Base-by-base conservation (phyloP, 2,329 filamentous ascomycete species). In the Scytalidium sp. region DNA sequence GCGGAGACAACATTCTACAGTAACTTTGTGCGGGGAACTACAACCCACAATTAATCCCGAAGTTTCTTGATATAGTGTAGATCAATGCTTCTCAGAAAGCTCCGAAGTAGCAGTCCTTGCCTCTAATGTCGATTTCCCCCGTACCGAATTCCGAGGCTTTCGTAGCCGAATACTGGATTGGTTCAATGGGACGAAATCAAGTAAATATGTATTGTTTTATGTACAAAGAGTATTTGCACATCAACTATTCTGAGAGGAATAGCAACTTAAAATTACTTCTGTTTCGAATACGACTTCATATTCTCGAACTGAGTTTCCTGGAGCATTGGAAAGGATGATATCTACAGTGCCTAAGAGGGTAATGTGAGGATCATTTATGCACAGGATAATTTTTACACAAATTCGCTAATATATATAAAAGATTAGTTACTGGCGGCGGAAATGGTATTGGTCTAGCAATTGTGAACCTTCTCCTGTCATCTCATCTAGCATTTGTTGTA, bases 161-260 rank as follows among this genome's bases (percentile, higher is more conserved):
- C n/a, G n/a, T n/a, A n/a, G n/a, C n/a, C n/a, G n/a, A n/a, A n/a
- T n/a, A n/a, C n/a, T n/a, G n/a, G n/a, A n/a, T n/a, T n/a, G 57
- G 40, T 59, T 59, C 45, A 66, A 73, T 63, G 74, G 75, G 74
- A 60, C 45, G 55, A 44, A 3, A 10, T 22, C 9, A 19, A 9
- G 17, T 9, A 19, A 2, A 47, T n/a, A 41, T 41, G 29, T 19
- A 41, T 23, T 36, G 22, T 17, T 45, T 36, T 10, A 39, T 45
- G 3, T 42, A 4, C 20, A 9, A 10, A 41, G 9, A 3, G 6
- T 9, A n/a, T n/a, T n/a, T n/a, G n/a, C n/a, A n/a, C n/a, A n/a
- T n/a, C n/a, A n/a, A n/a, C n/a, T n/a, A n/a, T n/a, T n/a, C n/a
- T n/a, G n/a, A n/a, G n/a, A n/a, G n/a, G n/a, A n/a, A n/a, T n/a